phyloP scores from a whole-genome alignment of 257 asterid genomes.

The Penstemon eatonii region DNA sequence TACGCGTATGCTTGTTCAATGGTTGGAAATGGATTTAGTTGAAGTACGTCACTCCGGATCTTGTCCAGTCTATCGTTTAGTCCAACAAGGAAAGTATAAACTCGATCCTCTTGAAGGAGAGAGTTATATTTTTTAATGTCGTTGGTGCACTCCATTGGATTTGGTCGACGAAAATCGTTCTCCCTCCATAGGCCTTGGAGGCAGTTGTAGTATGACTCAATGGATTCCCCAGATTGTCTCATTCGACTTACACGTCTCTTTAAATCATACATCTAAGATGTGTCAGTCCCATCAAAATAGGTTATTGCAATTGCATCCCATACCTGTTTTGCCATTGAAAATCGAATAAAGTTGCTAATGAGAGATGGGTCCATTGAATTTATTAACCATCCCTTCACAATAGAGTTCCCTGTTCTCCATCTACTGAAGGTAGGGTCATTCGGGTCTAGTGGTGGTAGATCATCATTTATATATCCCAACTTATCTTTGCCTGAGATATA shows the following conservation, averaged over 20 bases:
- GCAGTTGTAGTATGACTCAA: slow-evolving; percentile 1
- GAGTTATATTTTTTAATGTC: too few species aligned
- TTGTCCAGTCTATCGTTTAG: too few species aligned
- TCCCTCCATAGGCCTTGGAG: slow-evolving; percentile 7
- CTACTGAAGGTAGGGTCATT: not conserved
- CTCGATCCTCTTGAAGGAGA: too few species aligned
- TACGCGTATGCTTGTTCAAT: too few species aligned
- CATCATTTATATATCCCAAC: not conserved
- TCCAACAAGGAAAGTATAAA: too few species aligned
- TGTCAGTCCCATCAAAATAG: not conserved
- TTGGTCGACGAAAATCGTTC: not conserved
- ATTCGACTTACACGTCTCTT: not conserved
- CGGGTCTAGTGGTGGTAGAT: not conserved
- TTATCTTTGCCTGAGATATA: not conserved
- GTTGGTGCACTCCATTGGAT: not conserved
- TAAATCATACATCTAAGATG: not conserved
- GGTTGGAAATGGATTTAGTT: too few species aligned
- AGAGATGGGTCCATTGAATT: not conserved
- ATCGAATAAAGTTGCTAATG: not conserved
- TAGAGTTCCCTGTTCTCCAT: not conserved
- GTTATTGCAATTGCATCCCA: slow-evolving; percentile 14
- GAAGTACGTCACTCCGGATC: too few species aligned
- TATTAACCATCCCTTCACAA: not conserved
- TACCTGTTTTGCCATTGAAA: not conserved
- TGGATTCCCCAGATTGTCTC: slow-evolving; percentile 3